These are phyloP conservation scores for Bocquillonia castaneifolia DNA, from an alignment of 441 rosid species.

Conservation along the genomic window DNA sequence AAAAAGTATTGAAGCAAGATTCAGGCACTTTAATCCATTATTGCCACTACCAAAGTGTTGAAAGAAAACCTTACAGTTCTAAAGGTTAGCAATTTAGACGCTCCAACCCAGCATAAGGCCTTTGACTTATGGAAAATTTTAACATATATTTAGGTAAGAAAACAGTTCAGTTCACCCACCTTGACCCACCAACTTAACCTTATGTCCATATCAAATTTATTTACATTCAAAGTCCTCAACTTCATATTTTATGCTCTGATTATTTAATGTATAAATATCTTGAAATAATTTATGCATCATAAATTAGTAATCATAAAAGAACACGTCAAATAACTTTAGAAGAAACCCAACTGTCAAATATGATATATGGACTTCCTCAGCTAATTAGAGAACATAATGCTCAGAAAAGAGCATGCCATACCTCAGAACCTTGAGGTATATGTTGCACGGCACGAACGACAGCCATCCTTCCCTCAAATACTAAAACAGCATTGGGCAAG, in stretches of 20 bases:
- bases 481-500: constrained; percentile 78
- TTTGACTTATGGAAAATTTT: no score
- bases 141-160: background rate
- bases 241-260: background rate
- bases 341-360: background rate
- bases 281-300: background rate
- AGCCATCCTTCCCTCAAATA: constrained; percentile 72
- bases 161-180: background rate
- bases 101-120: background rate
- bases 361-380: background rate
- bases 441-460: constrained; percentile 75
- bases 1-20: background rate
- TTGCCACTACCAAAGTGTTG: background rate
- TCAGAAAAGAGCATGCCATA: constrained; percentile 26
- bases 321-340: background rate
- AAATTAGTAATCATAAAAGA: background rate
- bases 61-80: background rate
- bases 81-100: background rate
- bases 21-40: background rate
- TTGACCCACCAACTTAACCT: background rate
- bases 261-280: background rate
- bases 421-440: constrained; percentile 71
- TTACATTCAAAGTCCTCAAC: background rate
- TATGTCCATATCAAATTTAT: background rate
- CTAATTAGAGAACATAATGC: background rate